These are phyloP conservation scores for Phytophthora pistaciae DNA, from an alignment of 352 stramenopile genomes.

Conservation along the genomic window DNA sequence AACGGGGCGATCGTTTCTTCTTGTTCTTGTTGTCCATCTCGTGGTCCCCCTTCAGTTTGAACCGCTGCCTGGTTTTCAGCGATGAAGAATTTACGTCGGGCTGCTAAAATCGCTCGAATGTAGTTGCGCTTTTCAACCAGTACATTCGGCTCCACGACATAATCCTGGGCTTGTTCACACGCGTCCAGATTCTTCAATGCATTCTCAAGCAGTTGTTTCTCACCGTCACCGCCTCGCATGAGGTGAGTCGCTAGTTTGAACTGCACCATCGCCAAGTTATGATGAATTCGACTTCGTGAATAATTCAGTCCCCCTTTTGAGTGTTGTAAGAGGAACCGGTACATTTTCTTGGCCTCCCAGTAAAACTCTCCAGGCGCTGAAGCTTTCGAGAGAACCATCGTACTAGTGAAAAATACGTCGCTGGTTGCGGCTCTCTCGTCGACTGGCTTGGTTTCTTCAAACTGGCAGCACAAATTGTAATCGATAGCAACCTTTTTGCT, in stretches of 20 bases:
- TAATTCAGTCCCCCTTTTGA: slow-evolving; percentile 23
- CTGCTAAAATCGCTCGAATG: slow-evolving; percentile 49
- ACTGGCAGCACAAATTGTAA: slow-evolving; percentile 56
- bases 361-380: slow-evolving; percentile 63
- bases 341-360: slow-evolving; percentile 65
- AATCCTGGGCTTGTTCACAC: slow-evolving; percentile 20
- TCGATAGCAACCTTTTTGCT: slow-evolving; percentile 43
- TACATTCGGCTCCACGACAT: background rate
- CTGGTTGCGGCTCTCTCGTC: slow-evolving; percentile 11
- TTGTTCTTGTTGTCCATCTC: slow-evolving; percentile 21
- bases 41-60: slow-evolving; percentile 1
- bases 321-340: slow-evolving; percentile 44
- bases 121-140: slow-evolving; percentile 42
- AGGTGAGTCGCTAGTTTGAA: slow-evolving; percentile 74
- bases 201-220: slow-evolving; percentile 63
- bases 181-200: slow-evolving; percentile 44
- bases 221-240: slow-evolving; percentile 52
- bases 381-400: slow-evolving; percentile 45
- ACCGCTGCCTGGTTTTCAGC: slow-evolving; percentile 33
- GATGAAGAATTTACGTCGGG: slow-evolving; percentile 69
- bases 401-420: slow-evolving; percentile 27
- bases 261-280: slow-evolving; percentile 48
- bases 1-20: slow-evolving; percentile 61
- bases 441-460: slow-evolving; percentile 54
- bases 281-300: slow-evolving; percentile 34